These are phyloP conservation scores for Talaromyces wortmannii DNA, from an alignment of 495 filamentous ascomycete species.

Conservation along the genomic window DNA sequence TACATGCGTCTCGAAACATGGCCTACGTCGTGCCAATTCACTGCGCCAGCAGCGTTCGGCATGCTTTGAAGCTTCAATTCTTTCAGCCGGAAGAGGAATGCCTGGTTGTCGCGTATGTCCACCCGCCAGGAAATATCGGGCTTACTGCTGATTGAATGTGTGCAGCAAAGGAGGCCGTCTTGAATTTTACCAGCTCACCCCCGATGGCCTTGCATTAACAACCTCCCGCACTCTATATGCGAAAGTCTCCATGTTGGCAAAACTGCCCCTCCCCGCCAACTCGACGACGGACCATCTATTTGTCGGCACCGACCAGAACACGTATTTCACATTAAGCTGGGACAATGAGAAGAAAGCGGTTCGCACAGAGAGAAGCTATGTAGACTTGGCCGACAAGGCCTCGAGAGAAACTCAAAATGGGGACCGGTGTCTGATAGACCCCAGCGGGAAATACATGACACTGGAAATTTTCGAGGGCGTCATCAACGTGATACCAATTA, in stretches of 20 bases:
- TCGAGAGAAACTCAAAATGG: constrained; percentile 71
- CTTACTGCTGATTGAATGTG: constrained; percentile 5
- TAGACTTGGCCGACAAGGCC: constrained; percentile 70
- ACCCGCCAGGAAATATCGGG: background rate
- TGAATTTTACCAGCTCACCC: constrained; percentile 67
- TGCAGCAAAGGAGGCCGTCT: constrained; percentile 83
- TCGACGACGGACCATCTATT: constrained; percentile 81
- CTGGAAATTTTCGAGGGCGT: constrained; percentile 87
- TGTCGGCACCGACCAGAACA: constrained; percentile 80
- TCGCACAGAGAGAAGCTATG: constrained; percentile 60
- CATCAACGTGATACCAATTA: constrained; percentile 65
- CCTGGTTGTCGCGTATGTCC: constrained; percentile 76
- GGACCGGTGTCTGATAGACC: constrained; percentile 76
- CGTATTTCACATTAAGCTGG: constrained; percentile 88
- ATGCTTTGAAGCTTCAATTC: constrained; percentile 76
- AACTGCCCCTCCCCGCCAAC: constrained; percentile 62
- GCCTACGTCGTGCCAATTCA: constrained; percentile 94
- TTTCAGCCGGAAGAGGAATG: constrained; percentile 67
- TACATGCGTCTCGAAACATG: constrained; percentile 43
- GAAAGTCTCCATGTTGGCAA: constrained; percentile 77
- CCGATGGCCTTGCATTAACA: constrained; percentile 52
- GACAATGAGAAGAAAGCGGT: constrained; percentile 54
- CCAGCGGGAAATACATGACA: constrained; percentile 71
- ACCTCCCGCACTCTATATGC: constrained; percentile 70
- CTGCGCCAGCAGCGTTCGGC: constrained; percentile 77